These are phyloP conservation scores for Asterophora lycoperdoides DNA, from an alignment of 768 basidiomycete genomes.

Conservation along the genomic window DNA sequence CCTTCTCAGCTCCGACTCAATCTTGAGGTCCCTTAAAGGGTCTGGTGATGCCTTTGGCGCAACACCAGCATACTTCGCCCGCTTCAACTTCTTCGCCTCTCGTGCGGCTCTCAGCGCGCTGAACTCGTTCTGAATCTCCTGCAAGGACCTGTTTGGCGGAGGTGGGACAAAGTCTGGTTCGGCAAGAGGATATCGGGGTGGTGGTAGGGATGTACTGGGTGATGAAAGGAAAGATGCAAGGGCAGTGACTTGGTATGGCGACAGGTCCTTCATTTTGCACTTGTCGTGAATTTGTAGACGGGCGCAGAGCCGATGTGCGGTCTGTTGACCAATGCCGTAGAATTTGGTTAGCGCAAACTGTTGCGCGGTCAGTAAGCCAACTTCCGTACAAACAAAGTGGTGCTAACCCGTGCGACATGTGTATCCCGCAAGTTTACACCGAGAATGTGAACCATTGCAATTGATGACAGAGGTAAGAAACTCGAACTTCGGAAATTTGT, in stretches of 20 bases:
- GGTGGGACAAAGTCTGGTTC: constrained; percentile 45
- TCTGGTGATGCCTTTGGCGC: constrained; percentile 37
- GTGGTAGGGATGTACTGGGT: constrained; percentile 67
- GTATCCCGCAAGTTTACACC: constrained; percentile 79
- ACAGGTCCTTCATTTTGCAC: constrained; percentile 75
- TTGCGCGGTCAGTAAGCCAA: neutral
- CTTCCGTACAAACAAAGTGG: constrained; percentile 32
- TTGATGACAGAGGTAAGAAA: neutral
- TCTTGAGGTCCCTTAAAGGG: constrained; percentile 67
- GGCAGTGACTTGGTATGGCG: constrained; percentile 82
- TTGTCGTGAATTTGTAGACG: constrained; percentile 89
- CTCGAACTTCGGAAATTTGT: constrained; percentile 2
- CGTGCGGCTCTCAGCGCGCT: constrained; percentile 25
- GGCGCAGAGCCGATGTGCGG: constrained; percentile 79
- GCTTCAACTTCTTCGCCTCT: constrained; percentile 28
- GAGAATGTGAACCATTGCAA: constrained; percentile 79
- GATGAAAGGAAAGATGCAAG: constrained; percentile 95
- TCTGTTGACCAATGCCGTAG: constrained; percentile 80
- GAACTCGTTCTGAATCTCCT: constrained; percentile 38
- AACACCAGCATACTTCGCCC: constrained; percentile 16
- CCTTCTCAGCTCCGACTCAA: constrained; percentile 83
- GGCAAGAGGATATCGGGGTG: constrained; percentile 67
- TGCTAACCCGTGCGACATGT: constrained; percentile 67
- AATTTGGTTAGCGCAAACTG: constrained; percentile 90
- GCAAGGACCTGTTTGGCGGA: constrained; percentile 36